Evolutionary conservation across 495 filamentous ascomycete species (phyloP), one percentile per base, ranked within the genome.

Genomic region (Talaromyces proteolyticus): DNA sequence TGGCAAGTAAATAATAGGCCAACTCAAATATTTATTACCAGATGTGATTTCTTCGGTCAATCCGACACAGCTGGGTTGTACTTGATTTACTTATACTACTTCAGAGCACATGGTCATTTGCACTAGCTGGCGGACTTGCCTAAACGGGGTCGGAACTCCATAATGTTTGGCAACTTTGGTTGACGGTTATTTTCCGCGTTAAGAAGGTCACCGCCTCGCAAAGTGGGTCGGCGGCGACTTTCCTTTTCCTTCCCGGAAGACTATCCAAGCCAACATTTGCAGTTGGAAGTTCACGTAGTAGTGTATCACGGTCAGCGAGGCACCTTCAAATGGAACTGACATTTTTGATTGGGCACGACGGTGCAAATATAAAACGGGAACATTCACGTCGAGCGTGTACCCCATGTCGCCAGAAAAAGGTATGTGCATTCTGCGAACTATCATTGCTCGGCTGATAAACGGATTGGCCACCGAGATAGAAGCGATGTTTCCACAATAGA

Each of bases 331-430:
- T 62, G 59, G 57, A 62, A 25, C 38, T 62, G 22, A 62, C 51
- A 41, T 62, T 62, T 22, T 55, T n/a, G 2, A 39, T 59, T 25
- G 50, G 52, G 22, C 44, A 26, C 10, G 57, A 57, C 23, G 49
- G 52, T n/a, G 37, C 19, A n/a, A 56, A 53, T 42, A 42, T 52
- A 24, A 56, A 60, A 44, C 47, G 59, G 43, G 50, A 43, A 38
- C 52, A 52, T 20, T 22, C 41, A 19, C 36, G 26, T 16, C 49
- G 44, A 16, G 59, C 57, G 1, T 59, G 57, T 49, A 49, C 46
- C 18, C n/a, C 16, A 8, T 59, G 57, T 47, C 59, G 59, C 16
- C 52, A 45, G 16, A 57, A 47, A 52, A 62, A 62, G 50, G 59
- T 60, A n/a, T n/a, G n/a, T n/a, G n/a, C n/a, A n/a, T n/a, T n/a